Conservation (phyloP, 192 early-diverging fungal genomes). For the Chytriomyces sp. region DNA sequence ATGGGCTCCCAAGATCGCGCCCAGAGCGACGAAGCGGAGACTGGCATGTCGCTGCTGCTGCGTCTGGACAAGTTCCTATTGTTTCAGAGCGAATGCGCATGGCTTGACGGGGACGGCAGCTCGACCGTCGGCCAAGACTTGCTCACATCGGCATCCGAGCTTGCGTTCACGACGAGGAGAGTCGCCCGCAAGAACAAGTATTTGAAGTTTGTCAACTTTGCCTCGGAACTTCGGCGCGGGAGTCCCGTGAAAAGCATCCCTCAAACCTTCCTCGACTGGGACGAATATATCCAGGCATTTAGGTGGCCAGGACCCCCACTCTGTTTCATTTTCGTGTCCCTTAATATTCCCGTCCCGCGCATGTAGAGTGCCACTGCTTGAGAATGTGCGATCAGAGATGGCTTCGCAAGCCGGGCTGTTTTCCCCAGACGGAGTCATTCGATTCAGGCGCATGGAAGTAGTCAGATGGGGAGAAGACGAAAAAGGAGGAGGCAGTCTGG, state of each 20-base stretch:
- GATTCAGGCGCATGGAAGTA: conserved; percentile 8
- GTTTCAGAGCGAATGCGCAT: not conserved
- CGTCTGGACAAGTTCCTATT: not conserved
- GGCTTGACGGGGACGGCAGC: conserved; percentile 3
- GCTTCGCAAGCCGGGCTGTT: conserved; percentile 6
- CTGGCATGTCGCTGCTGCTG: not conserved
- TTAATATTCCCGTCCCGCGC: not conserved
- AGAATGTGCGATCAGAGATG: conserved; percentile 7
- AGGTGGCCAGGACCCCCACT: no score
- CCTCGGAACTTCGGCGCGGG: no score
- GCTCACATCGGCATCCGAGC: not conserved
- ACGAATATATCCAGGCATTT: no score
- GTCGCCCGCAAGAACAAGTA: no score
- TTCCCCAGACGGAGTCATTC: not conserved
- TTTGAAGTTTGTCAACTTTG: not conserved
- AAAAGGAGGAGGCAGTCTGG: no score
- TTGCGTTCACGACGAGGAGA: not conserved
- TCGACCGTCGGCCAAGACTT: not conserved
- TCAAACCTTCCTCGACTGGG: no score
- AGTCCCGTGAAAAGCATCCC: not conserved
- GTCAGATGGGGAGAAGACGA: conserved; percentile 8
- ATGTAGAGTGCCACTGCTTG: conserved; percentile 8
- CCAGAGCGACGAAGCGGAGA: not conserved
- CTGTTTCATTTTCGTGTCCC: not conserved
- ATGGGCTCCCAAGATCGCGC: not conserved